Evolutionary conservation across 1,284 basidiomycete genomes (phyloP), one percentile per base, ranked within the genome.

Genomic region (Rhodofomes roseus): DNA sequence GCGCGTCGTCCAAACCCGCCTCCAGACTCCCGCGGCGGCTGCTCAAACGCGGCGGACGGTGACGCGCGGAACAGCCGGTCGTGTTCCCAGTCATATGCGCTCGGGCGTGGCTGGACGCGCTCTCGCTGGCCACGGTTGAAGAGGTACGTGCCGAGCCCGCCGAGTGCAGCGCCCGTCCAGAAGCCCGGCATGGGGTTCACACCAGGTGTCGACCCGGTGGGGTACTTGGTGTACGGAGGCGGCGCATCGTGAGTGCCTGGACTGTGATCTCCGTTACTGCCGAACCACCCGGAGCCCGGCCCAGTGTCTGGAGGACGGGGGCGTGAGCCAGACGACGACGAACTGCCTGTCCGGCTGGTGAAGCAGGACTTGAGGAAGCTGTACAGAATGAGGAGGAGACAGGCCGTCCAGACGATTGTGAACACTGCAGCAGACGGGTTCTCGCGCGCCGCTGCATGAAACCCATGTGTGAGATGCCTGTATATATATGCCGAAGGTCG

Each of bases 91-190:
- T 87, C 84, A 59, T 78, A 76, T 62, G 65, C 54, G 63, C 77
- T 78, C 25, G 70, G 62, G 46, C 62, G 61, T 59, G 65, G 40
- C 23, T 39, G n/a, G 29, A 18, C 34, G 20, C 46, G 55, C 57
- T 18, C 64, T 31, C 63, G 61, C 51, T 61, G 48, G 23, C 68
- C 65, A 25, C 78, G 73, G 63, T 82, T 85, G 68, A 79, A 76
- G 8, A 87, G 67, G 64, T 85, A 83, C 22, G 83, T 81, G 0
- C 84, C 88, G 0, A 88, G 70, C 40, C 86, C 87, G 7, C 90
- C 92, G 0, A 88, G 68, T 0, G 83, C 81, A 12, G 89, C 81
- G 16, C 93, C 93, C 0, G 86, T 87, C 89, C 87, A 93, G 71
- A 95, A 94, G 1, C 92, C 92, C 3, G 89, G 88, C 54, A 77